Evolutionary conservation across 2,329 filamentous ascomycete genomes (phyloP).

Genomic region (Curvularia spicifera): DNA sequence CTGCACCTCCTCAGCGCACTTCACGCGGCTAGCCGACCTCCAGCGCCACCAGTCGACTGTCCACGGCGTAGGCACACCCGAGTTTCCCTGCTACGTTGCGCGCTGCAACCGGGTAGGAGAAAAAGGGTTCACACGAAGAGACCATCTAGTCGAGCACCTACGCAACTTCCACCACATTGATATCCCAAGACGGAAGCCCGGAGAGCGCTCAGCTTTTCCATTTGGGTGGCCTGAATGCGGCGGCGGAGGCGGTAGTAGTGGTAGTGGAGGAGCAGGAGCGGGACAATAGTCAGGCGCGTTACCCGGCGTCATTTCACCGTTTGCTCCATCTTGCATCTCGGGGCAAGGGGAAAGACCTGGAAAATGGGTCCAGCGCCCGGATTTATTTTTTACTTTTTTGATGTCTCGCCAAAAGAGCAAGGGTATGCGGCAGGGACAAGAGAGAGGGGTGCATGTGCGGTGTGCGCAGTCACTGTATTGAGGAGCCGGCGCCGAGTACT

Average conservation of each 20-base stretch:
- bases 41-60: constrained; percentile 47
- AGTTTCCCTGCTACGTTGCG: constrained; percentile 41
- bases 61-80: constrained; percentile 38
- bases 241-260: neutral
- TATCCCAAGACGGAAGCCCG: constrained; percentile 49
- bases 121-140: constrained; percentile 61
- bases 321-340: neutral
- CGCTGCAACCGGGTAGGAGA: constrained; percentile 41
- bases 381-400: neutral
- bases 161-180: constrained; percentile 62
- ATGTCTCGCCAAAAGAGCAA: neutral
- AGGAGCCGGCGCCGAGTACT: neutral
- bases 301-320: neutral
- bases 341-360: neutral
- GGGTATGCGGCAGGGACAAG: no score
- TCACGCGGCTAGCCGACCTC: constrained; percentile 45
- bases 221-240: constrained; percentile 30
- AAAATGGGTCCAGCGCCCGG: neutral
- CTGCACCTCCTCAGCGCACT: constrained; percentile 44
- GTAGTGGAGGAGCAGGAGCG: neutral
- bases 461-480: neutral
- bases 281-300: neutral
- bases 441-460: neutral
- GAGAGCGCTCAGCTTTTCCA: constrained; percentile 41
- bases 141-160: constrained; percentile 65